Base-by-base conservation (phyloP, 2,329 filamentous ascomycete species). In the Phyllosticta citrichinensis region DNA sequence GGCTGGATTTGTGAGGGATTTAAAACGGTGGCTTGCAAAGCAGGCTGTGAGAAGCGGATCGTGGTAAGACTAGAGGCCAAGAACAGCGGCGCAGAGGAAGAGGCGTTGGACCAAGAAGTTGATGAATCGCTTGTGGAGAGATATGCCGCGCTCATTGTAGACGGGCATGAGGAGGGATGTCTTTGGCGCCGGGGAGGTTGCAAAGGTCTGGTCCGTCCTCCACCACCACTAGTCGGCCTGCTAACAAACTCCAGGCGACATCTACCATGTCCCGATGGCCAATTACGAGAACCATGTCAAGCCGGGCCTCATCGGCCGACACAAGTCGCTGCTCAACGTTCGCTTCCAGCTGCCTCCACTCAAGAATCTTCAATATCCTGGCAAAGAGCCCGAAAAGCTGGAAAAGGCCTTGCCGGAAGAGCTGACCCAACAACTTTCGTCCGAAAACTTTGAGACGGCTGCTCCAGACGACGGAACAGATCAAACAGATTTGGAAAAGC, bases 181-280 rank as follows among this genome's bases (percentile, higher is more conserved):
- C 79, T 94, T 19, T 99, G 93, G 94, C 84, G 85, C 67, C 88
- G 85, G 71, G 85, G 85, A 63, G 91, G 91, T n/a, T 97, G 92
- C 71, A 91, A 96, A 74, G 86, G 88, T 90, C 78, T 63, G 77
- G 66, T 22, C 24, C 50, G 9, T 50, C 14, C 47, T 17, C 22
- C 8, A 9, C 20, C 57, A n/a, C 14, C 10, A 22, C 51, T 10
- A 56, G n/a, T n/a, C 59, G 68, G 24, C 67, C 63, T 17, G 55
- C 64, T 71, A 60, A 74, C 61, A 53, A 2, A 22, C 12, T 20
- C 25, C 64, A 83, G 81, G 82, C 64, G 83, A 85, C 47, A 87
- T 87, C 52, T 86, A 87, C 66, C 82, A 84, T 58, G 75, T 88
- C 12, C 76, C 71, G 57, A 67, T 79, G 27, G 61, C 56, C 20